Evolutionary conservation across 129 eudicot species (phyloP).

Genomic region (Smallanthus sonchifolius): DNA sequence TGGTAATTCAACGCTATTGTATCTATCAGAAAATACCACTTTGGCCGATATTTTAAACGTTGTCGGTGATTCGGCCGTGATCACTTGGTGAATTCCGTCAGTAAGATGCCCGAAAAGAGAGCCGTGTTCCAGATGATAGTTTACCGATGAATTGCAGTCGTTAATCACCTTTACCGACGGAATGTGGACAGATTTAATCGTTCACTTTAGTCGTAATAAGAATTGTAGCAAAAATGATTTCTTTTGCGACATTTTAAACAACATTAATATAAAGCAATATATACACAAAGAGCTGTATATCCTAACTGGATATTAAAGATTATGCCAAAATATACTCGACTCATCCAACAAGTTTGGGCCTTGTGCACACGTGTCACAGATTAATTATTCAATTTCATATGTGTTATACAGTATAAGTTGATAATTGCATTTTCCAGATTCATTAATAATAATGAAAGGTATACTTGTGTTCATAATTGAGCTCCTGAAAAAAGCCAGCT

Average conservation of each 20-base stretch:
- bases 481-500: background rate
- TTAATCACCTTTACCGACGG: too few relatives aligned
- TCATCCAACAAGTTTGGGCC: background rate
- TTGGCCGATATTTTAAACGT: too few relatives aligned
- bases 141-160: too few relatives aligned
- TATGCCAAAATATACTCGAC: background rate
- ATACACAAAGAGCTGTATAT: background rate
- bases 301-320: background rate
- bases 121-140: too few relatives aligned
- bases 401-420: background rate
- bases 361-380: background rate
- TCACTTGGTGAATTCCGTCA: too few relatives aligned
- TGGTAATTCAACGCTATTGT: too few relatives aligned
- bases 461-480: conserved; percentile 9
- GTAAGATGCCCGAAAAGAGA: too few relatives aligned
- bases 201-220: too few relatives aligned
- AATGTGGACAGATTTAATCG: too few relatives aligned
- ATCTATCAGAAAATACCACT: too few relatives aligned
- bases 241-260: background rate
- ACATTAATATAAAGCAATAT: background rate
- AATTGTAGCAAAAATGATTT: background rate
- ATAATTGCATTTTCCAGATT: conserved; percentile 1
- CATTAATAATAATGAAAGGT: background rate
- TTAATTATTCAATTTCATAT: background rate
- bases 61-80: too few relatives aligned